Base-by-base conservation (phyloP, 257 asterid species). In the Primulina huaijiensis region DNA sequence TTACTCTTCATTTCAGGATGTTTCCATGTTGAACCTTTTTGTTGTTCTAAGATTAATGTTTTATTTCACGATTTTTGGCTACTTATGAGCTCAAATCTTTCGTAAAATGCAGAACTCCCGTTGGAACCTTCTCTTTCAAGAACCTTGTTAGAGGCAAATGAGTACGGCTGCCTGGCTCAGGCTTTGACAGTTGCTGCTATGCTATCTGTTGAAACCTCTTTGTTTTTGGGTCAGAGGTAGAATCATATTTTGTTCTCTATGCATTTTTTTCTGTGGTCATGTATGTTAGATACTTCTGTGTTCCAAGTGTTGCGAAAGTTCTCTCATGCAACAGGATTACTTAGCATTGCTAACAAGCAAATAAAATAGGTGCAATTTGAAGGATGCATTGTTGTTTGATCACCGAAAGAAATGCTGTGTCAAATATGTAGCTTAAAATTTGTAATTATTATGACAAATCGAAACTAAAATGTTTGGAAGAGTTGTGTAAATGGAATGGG, bases 121-220 rank as follows among this genome's bases (percentile, higher is more conserved):
- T 76, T 93, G 75, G 96, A 93, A 74, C 99, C 99, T 79, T 93
- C 97, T 67, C 86, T 93, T 62, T 93, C 97, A 12, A 89, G 97
- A 87, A 90, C 99, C 70, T 76, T 90, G 79, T 72, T 93, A 63
- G 97, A 90, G 89, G 99, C 99, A 77, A 87, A 93, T 55, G 87
- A 90, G 79, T 83, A 71, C 70, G 95, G 94, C 68, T 87, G 96
- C 76, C 77, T 93, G 69, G 81, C 96, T 70, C 92, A 90, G 56
- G 96, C 99, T 75, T 72, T 93, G 76, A 93, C 96, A 31, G 96
- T 93, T 71, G 96, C 80, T 67, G 95, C 99, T 34, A 93, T 93
- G 99, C 74, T 93, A 75, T 93, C 97, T 76, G 96, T 97, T 35
- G 97, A 93, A 84, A 87, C 95, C 74, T 73, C 88, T n/a, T 66